These are phyloP conservation scores for Hymenoscyphus salicellus DNA, from an alignment of 2,329 filamentous ascomycete genomes.

Conservation along the genomic window DNA sequence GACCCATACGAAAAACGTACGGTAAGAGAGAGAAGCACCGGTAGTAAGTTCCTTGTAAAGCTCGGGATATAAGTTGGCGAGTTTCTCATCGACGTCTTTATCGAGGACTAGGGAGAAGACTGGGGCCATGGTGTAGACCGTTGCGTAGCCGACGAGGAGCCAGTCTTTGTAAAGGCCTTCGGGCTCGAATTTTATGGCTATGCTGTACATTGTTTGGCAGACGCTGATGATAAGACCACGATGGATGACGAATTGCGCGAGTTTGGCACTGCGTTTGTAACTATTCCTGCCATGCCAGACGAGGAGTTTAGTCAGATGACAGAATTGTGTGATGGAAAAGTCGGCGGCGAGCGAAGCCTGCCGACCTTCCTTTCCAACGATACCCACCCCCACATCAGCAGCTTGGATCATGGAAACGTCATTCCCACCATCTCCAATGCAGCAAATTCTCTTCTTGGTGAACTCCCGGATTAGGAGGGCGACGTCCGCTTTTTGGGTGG, in stretches of 20 bases:
- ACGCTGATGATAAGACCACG: slow-evolving; percentile 92
- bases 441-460: slow-evolving; percentile 94
- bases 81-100: slow-evolving; percentile 87
- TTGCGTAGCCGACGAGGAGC: slow-evolving; percentile 95
- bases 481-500: slow-evolving; percentile 93
- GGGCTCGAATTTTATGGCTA: slow-evolving; percentile 87
- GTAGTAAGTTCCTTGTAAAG: slow-evolving; percentile 96
- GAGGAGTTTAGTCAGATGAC: slow-evolving; percentile 90
- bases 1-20: slow-evolving; percentile 96
- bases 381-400: slow-evolving; percentile 94
- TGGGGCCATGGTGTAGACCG: slow-evolving; percentile 88
- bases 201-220: slow-evolving; percentile 96
- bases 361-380: slow-evolving; percentile 94
- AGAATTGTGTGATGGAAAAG: slow-evolving; percentile 94
- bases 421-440: slow-evolving; percentile 96
- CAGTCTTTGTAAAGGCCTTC: slow-evolving; percentile 94
- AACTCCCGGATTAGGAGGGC: slow-evolving; percentile 84
- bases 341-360: slow-evolving; percentile 94
- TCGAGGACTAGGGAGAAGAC: slow-evolving; percentile 93
- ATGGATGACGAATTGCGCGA: slow-evolving; percentile 97
- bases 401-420: slow-evolving; percentile 99
- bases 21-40: slow-evolving; percentile 82
- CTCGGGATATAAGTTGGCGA: slow-evolving; percentile 94
- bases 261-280: slow-evolving; percentile 92
- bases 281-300: slow-evolving; percentile 98